Percentiles rank a stretch among this genome's conserved stretches.
phyloP scores from a whole-genome alignment of 179 eudicot species.

The Silene noctiflora region DNA sequence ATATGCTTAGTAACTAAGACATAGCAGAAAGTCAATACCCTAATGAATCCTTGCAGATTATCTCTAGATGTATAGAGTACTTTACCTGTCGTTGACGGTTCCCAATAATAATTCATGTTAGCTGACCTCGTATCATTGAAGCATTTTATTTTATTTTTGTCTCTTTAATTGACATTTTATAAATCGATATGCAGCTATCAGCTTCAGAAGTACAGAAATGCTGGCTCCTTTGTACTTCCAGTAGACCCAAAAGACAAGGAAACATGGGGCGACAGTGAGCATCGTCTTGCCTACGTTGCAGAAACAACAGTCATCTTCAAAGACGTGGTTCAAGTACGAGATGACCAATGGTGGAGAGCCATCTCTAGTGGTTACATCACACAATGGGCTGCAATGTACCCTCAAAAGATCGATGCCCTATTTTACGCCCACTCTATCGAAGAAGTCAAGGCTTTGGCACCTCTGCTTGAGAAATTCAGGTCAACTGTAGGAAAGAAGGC shows the following conservation, averaged over 20 bases:
- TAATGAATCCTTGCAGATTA: no score
- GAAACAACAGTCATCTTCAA: slow-evolving; percentile 94
- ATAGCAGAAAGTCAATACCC: no score
- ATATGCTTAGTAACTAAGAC: background rate
- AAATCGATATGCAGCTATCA: slow-evolving; percentile 61
- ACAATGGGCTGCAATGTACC: slow-evolving; percentile 97
- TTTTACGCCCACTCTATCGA: slow-evolving; percentile 77
- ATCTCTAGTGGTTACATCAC: slow-evolving; percentile 81
- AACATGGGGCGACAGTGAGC: slow-evolving; percentile 98
- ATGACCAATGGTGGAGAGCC: slow-evolving; percentile 97
- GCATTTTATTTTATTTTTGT: no score
- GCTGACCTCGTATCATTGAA: no score
- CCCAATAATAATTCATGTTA: no score
- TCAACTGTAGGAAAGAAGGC: slow-evolving; percentile 80
- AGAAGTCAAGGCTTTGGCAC: slow-evolving; percentile 67
- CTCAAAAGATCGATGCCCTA: slow-evolving; percentile 83
- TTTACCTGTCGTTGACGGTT: no score
- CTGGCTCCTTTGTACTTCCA: slow-evolving; percentile 80
- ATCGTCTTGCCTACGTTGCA: slow-evolving; percentile 82
- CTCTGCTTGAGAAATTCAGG: slow-evolving; percentile 78
- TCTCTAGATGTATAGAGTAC: no score
- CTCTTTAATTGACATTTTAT: background rate
- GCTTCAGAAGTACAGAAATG: slow-evolving; percentile 89
- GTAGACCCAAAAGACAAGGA: slow-evolving; percentile 88
- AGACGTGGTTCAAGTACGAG: slow-evolving; percentile 80